Evolutionary conservation across 495 filamentous ascomycete species (phyloP), one percentile per base, ranked within the genome.

Genomic region (Talaromyces ruber): DNA sequence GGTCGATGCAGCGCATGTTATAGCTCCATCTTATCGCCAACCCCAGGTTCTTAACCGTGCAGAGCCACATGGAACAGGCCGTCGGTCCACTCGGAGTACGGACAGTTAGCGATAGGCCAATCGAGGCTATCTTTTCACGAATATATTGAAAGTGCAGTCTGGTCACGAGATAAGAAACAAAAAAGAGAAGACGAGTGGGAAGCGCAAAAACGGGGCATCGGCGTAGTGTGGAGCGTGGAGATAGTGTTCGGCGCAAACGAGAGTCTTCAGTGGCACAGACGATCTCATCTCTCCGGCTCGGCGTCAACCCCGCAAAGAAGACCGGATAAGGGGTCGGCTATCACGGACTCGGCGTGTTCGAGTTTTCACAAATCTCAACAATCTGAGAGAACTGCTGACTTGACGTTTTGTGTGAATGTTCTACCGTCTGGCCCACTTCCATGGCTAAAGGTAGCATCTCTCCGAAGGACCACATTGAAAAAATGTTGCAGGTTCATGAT

Each of bases 31-130:
- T 18, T 34, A 57, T 57, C 54, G 16, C 28, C 6, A 57, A 57
- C 54, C 54, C 54, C 29, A 30, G 54, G 26, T 54, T 54, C 51
- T 25, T 25, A 14, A 24, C 26, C 26, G 54, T 25, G 8, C 21
- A 57, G 54, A 34, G 54, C 28, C 54, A 30, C 54, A 57, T 32
- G 54, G 14, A 30, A 57, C 16, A 57, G 18, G 26, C 18, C 12
- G 29, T 57, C 28, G 29, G 50, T 60, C 37, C 25, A 60, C 51
- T 54, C 58, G 58, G 37, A 28, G 28, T 62, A 59, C 45, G 11
- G 25, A 26, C 6, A 21, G 12, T 61, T 6, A 45, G 64, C 59
- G 58, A 66, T 65, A 50, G 39, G 24, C 24, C 14, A 25, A 22
- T 58, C 56, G 56, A n/a, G 55, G 24, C 34, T 39, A 39, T 39